Evolutionary conservation across 345 rosid genomes (phyloP), one percentile per base, ranked within the genome.

Genomic region (Hypericum androsaemum): DNA sequence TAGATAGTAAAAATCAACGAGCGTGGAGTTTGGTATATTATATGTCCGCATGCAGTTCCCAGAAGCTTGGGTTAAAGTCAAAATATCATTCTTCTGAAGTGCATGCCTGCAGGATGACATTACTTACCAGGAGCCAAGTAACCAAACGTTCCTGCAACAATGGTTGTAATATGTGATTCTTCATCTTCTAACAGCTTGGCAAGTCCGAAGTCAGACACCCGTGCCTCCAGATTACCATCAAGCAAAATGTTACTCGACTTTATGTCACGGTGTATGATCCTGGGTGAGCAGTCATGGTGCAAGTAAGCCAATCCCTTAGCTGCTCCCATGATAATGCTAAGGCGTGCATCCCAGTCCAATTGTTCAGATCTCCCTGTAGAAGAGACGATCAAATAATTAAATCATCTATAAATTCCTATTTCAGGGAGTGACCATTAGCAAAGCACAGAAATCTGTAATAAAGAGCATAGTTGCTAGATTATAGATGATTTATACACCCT

Each of bases 111-210:
- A 10, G 6, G 11, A 12, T n/a, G 17, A 53, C 36, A 47, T 12
- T 51, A 50, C 81, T 64, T 72, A 92, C 98, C 98, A 59, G 98
- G 98, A 65, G 98, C 98, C 59, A 92, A 65, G 70, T 92, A 92
- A 60, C 98, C 98, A 69, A 92, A 92, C 57, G 98, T 92, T 62
- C 98, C 98, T 8, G 97, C 98, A 73, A 92, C 98, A 66, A 88
- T 82, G 61, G 98, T 92, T 37, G 98, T 92, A 50, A 92, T 92
- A 63, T 92, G 98, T 43, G 98, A 83, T 73, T 92, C 98, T 71
- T 88, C 94, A 51, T 92, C 98, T 63, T 79, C 84, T 66, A 92
- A 73, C 53, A 92, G 71, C 75, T 88, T 92, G 57, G 98, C 98
- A 57, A 92, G 94, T 56, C 98, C 98, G 62, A 92, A 92, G 60